Evolutionary conservation across 371 early-diverging fungal genomes (phyloP).

Genomic region (Umbelopsis sp.): DNA sequence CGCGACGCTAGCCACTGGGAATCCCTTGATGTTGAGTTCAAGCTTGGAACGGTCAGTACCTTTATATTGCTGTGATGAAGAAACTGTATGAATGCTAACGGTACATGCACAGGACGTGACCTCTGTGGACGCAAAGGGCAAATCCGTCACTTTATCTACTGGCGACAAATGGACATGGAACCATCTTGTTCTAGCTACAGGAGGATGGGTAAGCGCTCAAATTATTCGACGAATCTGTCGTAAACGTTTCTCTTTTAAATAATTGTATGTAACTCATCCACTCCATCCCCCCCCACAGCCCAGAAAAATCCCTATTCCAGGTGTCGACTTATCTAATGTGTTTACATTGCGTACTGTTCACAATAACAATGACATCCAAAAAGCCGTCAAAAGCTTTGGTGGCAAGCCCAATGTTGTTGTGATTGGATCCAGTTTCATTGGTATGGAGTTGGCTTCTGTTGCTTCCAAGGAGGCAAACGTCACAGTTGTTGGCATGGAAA

Average conservation of each 20-base stretch:
- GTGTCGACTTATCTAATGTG: conserved; percentile 46
- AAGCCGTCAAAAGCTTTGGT: conserved; percentile 22
- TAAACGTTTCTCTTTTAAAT: too few relatives aligned
- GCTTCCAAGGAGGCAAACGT: conserved; percentile 41
- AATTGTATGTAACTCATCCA: too few relatives aligned
- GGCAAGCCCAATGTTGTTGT: conserved; percentile 52
- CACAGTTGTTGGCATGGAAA: conserved; percentile 57
- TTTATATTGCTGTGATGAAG: not conserved
- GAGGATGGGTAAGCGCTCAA: conserved; percentile 23
- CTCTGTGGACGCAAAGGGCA: conserved; percentile 36
- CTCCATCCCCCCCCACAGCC: conserved; percentile 26
- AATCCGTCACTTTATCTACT: conserved; percentile 39
- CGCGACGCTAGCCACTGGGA: conserved; percentile 44
- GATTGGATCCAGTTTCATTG: conserved; percentile 61
- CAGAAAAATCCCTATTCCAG: conserved; percentile 40
- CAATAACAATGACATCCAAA: conserved; percentile 33
- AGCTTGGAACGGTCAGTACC: conserved; percentile 32
- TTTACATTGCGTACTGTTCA: conserved; percentile 46
- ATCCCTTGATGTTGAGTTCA: conserved; percentile 39
- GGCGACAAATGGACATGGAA: conserved; percentile 38
- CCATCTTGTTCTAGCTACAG: conserved; percentile 31
- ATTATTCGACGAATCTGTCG: too few relatives aligned
- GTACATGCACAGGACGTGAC: conserved; percentile 29
- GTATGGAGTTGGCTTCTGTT: conserved; percentile 58
- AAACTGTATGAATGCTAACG: too few relatives aligned